A percentile compares a stretch with the other conserved stretches of the same genome.
Conservation (phyloP, 2,329 filamentous ascomycete genomes). For the Calonectria multiphialidica region DNA sequence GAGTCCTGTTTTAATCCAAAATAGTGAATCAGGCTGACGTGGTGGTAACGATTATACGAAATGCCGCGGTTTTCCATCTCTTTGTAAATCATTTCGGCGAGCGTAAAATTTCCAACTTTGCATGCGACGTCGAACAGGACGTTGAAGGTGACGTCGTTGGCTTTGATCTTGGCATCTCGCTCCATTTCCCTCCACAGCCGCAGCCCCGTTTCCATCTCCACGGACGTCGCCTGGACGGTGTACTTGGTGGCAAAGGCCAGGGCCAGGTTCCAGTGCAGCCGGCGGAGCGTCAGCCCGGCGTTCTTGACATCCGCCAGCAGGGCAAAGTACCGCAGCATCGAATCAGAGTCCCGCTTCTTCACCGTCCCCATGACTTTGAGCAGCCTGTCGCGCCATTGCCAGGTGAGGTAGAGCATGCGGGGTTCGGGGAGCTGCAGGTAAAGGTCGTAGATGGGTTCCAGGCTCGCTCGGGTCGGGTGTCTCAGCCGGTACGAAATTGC, state of each 20-base stretch:
- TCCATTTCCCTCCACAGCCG: slow-evolving; percentile 94
- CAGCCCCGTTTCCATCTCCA: slow-evolving; percentile 71
- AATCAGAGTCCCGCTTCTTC: slow-evolving; percentile 64
- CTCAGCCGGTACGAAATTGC: slow-evolving; percentile 56
- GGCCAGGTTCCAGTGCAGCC: slow-evolving; percentile 85
- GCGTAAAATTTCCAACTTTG: slow-evolving; percentile 84
- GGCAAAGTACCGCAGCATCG: slow-evolving; percentile 86
- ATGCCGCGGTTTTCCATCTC: slow-evolving; percentile 82
- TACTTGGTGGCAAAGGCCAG: slow-evolving; percentile 84
- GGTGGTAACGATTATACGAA: slow-evolving; percentile 81
- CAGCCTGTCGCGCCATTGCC: slow-evolving; percentile 70
- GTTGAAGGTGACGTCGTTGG: slow-evolving; percentile 88
- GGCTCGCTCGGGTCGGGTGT: slow-evolving; percentile 54
- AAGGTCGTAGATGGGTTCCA: slow-evolving; percentile 60
- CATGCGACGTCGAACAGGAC: slow-evolving; percentile 91
- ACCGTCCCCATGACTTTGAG: slow-evolving; percentile 77
- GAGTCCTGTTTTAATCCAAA: slow-evolving; percentile 82
- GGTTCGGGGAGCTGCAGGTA: slow-evolving; percentile 65
- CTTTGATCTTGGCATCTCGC: slow-evolving; percentile 71
- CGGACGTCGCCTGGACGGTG: slow-evolving; percentile 70
- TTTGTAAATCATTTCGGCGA: slow-evolving; percentile 86
- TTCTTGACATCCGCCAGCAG: slow-evolving; percentile 86
- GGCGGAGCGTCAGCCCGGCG: slow-evolving; percentile 76
- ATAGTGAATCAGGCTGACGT: slow-evolving; percentile 86
- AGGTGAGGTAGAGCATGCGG: slow-evolving; percentile 63